Base-by-base conservation (phyloP, 352 stramenopile species). In the Globisporangium apiculatum region DNA sequence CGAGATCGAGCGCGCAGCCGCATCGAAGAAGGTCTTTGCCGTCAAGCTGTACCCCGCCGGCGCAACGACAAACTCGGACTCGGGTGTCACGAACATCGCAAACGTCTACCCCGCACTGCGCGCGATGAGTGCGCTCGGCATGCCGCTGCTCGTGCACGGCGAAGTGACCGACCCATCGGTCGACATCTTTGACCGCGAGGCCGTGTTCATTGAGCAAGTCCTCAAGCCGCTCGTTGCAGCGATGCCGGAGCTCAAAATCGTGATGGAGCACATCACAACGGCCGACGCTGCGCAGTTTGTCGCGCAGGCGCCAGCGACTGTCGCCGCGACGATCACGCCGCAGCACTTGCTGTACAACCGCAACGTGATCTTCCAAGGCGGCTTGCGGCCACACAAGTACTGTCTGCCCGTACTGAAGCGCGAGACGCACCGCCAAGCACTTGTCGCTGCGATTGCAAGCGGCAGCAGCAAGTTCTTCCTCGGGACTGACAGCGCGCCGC, bases 231-330 rank as follows among this genome's bases (percentile, higher is more conserved):
- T 99, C 5, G 89, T 99, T 6, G 63, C 57, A n/a, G 84, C 94
- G 53, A 94, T 98, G 70, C 95, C 96, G 7, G 71, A 81, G 40
- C 82, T 99, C 37, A 99, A 98, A 76, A 86, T 99, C 56, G 96
- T 99, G n/a, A 98, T 99, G 94, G 97, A 99, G 76, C 97, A 99
- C 72, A 99, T 99, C 65, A 99, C 96, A 56, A 99, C 97, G 7
- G 84, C 88, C 50, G 85, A 99, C 50, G 97, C 96, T 5, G 97
- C 97, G 4, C 79, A 97, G 48, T 99, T 99, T 71, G 91, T 99
- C 9, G 67, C 63, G 12, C 68, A 83, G 37, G 80, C 81, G 24
- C 78, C 88, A 0, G 75, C 74, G 38, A 99, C 98, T 64, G 82
- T 99, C 42, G 94, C 87, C 4, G 97, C 97, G 1, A 99, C 92